phyloP scores from a whole-genome alignment of 805 yeast genomes.

The Kazachstania africana region DNA sequence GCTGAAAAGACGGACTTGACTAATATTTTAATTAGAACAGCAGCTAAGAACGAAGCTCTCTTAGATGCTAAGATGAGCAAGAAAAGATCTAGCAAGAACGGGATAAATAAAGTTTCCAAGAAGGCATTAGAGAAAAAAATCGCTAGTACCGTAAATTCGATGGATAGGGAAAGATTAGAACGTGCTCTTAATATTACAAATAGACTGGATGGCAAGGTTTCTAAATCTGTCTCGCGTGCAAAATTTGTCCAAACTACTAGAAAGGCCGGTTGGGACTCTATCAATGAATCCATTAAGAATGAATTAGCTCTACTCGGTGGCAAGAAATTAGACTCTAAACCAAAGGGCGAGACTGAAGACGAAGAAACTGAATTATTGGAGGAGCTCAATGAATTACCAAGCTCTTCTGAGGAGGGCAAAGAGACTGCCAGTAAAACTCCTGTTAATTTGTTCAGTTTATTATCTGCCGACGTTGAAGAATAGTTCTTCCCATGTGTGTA shows the following conservation, averaged over 20 bases:
- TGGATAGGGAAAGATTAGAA: constrained; percentile 32
- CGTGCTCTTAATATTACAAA: constrained; percentile 43
- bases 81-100: constrained; percentile 20
- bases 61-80: constrained; percentile 44
- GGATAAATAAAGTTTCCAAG: constrained; percentile 20
- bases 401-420: too few relatives aligned
- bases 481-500: too few relatives aligned
- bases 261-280: constrained; percentile 63
- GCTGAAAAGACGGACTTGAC: constrained; percentile 47
- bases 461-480: too few relatives aligned
- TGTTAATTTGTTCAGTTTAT: too few relatives aligned
- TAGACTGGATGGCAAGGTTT: constrained; percentile 47
- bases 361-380: too few relatives aligned
- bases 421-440: too few relatives aligned
- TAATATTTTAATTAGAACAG: constrained; percentile 54
- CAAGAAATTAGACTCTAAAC: too few relatives aligned
- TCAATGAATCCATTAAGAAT: constrained; percentile 38
- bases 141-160: constrained; percentile 17
- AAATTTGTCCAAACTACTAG: constrained; percentile 49
- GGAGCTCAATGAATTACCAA: too few relatives aligned
- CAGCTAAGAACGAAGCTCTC: constrained; percentile 53
- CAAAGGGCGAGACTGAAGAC: too few relatives aligned
- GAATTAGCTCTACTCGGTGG: too few relatives aligned
- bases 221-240: constrained; percentile 52
- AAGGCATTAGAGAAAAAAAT: constrained; percentile 7